These are phyloP conservation scores for Penicillium sp. DNA, from an alignment of 2,329 filamentous ascomycete species.

Conservation along the genomic window DNA sequence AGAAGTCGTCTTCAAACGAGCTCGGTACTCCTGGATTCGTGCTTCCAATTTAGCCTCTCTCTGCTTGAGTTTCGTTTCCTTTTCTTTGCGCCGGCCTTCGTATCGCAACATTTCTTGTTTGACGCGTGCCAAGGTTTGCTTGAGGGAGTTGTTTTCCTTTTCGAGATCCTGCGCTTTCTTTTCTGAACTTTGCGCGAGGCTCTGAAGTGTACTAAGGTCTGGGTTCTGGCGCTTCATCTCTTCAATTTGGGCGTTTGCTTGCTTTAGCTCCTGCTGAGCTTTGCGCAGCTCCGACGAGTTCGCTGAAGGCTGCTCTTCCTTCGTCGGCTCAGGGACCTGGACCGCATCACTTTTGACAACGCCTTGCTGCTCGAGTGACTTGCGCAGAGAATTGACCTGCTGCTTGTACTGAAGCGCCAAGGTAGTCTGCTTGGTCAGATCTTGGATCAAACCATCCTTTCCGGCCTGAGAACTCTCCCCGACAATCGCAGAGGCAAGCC, in stretches of 20 bases:
- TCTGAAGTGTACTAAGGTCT: conserved; percentile 36
- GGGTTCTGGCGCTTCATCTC: conserved; percentile 32
- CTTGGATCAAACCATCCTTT: conserved; percentile 42
- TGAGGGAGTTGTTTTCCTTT: conserved; percentile 42
- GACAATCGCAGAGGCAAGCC: conserved; percentile 42
- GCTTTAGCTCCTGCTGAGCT: conserved; percentile 34
- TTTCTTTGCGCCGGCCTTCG: conserved; percentile 39
- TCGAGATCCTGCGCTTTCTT: conserved; percentile 41
- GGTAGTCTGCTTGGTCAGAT: conserved; percentile 46
- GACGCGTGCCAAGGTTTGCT: conserved; percentile 40
- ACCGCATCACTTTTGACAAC: conserved; percentile 32
- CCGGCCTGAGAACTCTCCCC: conserved; percentile 30
- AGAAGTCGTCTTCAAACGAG: conserved; percentile 35
- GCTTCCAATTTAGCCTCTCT: conserved; percentile 40
- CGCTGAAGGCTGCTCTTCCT: conserved; percentile 17
- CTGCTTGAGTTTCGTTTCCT: conserved; percentile 43
- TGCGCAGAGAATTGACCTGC: conserved; percentile 39
- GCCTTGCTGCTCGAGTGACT: conserved; percentile 39
- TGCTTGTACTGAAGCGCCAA: conserved; percentile 46
- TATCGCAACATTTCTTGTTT: conserved; percentile 32
- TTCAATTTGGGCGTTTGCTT: conserved; percentile 36
- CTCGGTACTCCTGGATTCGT: conserved; percentile 42
- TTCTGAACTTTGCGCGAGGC: conserved; percentile 40
- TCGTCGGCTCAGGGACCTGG: conserved; percentile 20
- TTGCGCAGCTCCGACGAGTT: conserved; percentile 28